Conservation (phyloP, 441 rosid genomes). For the Aleurites moluccanus region DNA sequence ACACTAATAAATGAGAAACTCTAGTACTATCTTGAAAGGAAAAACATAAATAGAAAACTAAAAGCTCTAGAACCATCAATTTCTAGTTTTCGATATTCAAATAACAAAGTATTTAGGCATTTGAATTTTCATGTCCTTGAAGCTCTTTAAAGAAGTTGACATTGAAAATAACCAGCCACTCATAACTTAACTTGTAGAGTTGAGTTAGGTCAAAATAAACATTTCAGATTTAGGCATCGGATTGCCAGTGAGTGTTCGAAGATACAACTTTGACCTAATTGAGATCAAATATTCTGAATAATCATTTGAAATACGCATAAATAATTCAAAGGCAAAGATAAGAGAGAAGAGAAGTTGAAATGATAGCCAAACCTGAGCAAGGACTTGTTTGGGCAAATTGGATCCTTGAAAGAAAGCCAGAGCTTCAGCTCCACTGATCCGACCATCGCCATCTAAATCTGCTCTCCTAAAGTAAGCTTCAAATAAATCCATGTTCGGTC, state of each 20-base stretch:
- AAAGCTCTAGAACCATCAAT: too few species aligned
- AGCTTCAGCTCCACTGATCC: conserved; percentile 94
- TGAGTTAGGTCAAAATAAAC: conserved; percentile 1
- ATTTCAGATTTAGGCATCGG: background rate
- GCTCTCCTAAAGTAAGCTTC: conserved; percentile 85
- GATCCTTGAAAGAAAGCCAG: conserved; percentile 88
- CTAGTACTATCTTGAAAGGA: background rate
- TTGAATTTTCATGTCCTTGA: background rate
- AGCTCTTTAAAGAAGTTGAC: background rate
- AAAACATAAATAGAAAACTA: background rate
- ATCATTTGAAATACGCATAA: background rate
- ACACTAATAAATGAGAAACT: background rate
- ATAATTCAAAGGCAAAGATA: background rate
- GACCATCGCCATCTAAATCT: conserved; percentile 95
- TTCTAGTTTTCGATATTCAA: background rate
- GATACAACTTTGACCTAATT: conserved; percentile 9
- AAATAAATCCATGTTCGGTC: conserved; percentile 67
- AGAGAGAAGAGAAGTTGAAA: background rate
- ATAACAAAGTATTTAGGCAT: background rate
- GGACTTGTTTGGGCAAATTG: conserved; percentile 80
- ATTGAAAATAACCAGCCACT: background rate
- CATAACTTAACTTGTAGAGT: background rate
- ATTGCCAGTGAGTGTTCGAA: background rate
- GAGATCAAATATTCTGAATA: background rate
- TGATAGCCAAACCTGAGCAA: conserved; percentile 66